Conservation (phyloP, 2,329 filamentous ascomycete species). For the Alternaria triticina region DNA sequence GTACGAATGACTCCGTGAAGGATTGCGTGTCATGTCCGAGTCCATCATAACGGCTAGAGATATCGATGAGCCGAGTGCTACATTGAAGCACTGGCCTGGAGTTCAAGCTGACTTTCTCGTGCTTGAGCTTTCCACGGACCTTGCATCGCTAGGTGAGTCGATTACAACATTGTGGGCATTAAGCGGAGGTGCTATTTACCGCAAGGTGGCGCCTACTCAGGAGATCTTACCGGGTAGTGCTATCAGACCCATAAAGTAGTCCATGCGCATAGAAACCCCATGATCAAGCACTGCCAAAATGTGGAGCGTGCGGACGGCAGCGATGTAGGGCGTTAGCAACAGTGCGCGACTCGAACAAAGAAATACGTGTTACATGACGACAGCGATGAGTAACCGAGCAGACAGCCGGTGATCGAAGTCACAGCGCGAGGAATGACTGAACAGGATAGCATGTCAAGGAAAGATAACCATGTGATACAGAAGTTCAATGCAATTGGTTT, state of each 20-base stretch:
- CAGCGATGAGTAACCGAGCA: background rate
- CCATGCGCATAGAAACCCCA: background rate
- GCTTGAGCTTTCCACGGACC: background rate
- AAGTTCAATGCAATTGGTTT: background rate
- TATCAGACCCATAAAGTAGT: background rate
- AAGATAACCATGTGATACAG: no score
- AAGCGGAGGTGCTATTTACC: background rate
- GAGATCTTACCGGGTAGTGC: background rate
- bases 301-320: background rate
- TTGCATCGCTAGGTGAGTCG: background rate
- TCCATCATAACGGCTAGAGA: background rate
- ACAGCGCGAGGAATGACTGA: background rate
- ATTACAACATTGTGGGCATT: background rate
- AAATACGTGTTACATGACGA: background rate
- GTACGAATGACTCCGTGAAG: background rate
- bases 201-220: background rate
- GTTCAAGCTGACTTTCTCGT: background rate
- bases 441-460: rapidly evolving
- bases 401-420: rapidly evolving
- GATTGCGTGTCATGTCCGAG: background rate
- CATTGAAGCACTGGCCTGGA: background rate
- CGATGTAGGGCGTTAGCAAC: no score
- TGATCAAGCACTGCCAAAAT: background rate
- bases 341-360: background rate
- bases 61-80: background rate